Evolutionary conservation across 2,329 filamentous ascomycete genomes (phyloP).

Genomic region (Didymella glomerata): DNA sequence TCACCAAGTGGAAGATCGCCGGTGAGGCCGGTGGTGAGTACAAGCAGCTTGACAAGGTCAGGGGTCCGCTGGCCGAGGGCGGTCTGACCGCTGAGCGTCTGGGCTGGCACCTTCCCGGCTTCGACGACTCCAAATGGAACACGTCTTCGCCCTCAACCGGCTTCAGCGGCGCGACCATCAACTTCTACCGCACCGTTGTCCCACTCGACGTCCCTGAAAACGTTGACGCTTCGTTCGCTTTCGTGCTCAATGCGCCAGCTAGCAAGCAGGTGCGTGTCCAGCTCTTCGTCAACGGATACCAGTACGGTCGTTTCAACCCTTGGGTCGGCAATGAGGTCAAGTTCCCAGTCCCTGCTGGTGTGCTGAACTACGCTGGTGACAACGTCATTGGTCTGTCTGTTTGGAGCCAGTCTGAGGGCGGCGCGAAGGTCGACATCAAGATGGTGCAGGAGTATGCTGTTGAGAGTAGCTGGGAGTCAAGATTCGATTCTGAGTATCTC

Average conservation of each 20-base stretch:
- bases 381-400: conserved; percentile 67
- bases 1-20: conserved; percentile 66
- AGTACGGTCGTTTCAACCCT: conserved; percentile 68
- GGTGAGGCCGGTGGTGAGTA: conserved; percentile 64
- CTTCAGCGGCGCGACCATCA: conserved; percentile 61
- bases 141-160: conserved; percentile 50
- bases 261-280: conserved; percentile 61
- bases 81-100: conserved; percentile 66
- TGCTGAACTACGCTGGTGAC: conserved; percentile 65
- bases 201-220: conserved; percentile 61
- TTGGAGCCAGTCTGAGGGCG: conserved; percentile 66
- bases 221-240: conserved; percentile 65
- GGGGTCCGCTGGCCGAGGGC: conserved; percentile 66
- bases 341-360: conserved; percentile 68
- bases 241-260: conserved; percentile 59
- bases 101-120: conserved; percentile 67
- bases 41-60: conserved; percentile 61
- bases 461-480: conserved; percentile 62
- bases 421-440: conserved; percentile 59
- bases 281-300: conserved; percentile 71
- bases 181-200: conserved; percentile 64
- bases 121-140: conserved; percentile 59
- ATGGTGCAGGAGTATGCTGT: conserved; percentile 65
- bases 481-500: conserved; percentile 59
- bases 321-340: conserved; percentile 68